Evolutionary conservation across 768 basidiomycete species (phyloP), one percentile per base, ranked within the genome.

Genomic region (Fomitopsis pulvina): DNA sequence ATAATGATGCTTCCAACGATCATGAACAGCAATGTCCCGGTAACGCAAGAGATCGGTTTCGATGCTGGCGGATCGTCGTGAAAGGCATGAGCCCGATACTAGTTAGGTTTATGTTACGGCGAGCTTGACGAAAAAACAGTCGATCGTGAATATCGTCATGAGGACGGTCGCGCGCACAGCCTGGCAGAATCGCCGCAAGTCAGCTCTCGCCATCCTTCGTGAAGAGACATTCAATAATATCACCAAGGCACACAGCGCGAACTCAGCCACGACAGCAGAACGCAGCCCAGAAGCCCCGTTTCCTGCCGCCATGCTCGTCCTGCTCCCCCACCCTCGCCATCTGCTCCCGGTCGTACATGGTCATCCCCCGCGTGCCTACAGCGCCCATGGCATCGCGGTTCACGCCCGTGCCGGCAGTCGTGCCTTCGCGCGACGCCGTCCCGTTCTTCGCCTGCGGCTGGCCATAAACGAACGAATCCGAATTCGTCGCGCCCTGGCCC

Each of bases 391-490:
- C 65, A 54, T 65, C 69, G 32, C 61, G 71, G 51, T 56, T 57
- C 38, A 27, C 8, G 52, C 48, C 54, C 29, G 65, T 68, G n/a
- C 69, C 64, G 50, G 70, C 72, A 26, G 55, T 58, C 50, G 76
- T 73, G 37, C 72, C 74, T 47, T 81, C 81, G 41, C 78, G 70
- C 11, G 78, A 79, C 42, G 68, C 71, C 12, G 76, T 70, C 39
- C 70, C 61, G 41, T 47, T 70, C 56, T 71, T 72, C 64, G 80
- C 83, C 48, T 70, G 74, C 54, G 78, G 81, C 37, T 60, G 61
- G 39, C 76, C 78, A 57, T 87, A 87, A 60, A 84, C 60, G 70
- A 82, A 83, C 25, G 85, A 80, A 49, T 87, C 87, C 5, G 84
- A 61, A 47, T 50, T 55, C 48, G 57, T 50, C 39, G 55, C 75